These are phyloP conservation scores for Phytophthora pseudosyringae DNA, from an alignment of 352 stramenopile genomes.

Conservation along the genomic window DNA sequence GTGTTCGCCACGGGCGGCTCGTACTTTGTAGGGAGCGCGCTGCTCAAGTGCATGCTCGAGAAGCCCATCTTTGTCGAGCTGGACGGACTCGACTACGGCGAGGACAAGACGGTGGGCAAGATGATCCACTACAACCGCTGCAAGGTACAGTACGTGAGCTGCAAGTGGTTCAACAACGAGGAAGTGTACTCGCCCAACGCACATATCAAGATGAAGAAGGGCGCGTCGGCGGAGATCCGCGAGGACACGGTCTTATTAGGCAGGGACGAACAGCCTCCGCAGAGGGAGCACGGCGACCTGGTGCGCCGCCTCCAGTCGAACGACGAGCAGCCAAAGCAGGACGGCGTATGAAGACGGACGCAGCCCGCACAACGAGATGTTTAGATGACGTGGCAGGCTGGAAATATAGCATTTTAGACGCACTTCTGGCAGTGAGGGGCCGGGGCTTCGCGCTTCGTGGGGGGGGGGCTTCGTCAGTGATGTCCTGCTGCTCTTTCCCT, in stretches of 20 bases:
- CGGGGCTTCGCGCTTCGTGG: neutral
- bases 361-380: conserved; percentile 11
- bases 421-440: conserved; percentile 5
- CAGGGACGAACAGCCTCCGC: conserved; percentile 43
- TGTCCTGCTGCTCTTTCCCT: too few relatives aligned
- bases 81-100: conserved; percentile 72
- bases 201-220: conserved; percentile 76
- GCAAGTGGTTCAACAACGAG: conserved; percentile 89
- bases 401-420: conserved; percentile 43
- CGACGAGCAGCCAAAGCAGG: conserved; percentile 12
- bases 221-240: conserved; percentile 57
- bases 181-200: conserved; percentile 76
- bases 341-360: conserved; percentile 9
- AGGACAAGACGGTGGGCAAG: conserved; percentile 84
- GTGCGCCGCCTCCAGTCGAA: conserved; percentile 30
- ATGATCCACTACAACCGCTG: conserved; percentile 87
- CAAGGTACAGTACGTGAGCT: conserved; percentile 81
- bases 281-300: conserved; percentile 23
- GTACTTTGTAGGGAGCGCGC: conserved; percentile 75
- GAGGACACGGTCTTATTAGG: conserved; percentile 66
- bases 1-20: conserved; percentile 79
- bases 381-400: conserved; percentile 23
- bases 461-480: too few relatives aligned
- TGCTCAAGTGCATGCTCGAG: conserved; percentile 71
- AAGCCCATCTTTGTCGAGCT: conserved; percentile 67